Conservation (phyloP, 352 stramenopile species). For the Phytophthora pisi region DNA sequence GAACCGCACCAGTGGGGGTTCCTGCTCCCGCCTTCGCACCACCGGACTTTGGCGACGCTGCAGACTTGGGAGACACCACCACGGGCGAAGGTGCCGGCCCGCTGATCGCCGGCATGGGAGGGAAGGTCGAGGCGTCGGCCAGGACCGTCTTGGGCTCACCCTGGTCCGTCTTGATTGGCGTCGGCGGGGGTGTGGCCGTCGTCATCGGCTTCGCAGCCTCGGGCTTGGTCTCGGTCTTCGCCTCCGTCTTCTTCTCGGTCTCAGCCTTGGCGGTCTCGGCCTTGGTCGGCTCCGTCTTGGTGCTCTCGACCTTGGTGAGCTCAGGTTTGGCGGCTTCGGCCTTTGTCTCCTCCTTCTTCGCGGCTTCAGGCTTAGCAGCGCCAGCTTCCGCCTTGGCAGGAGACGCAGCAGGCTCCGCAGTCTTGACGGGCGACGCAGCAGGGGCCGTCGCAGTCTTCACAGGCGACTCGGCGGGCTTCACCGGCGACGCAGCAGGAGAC, state of each 20-base stretch:
- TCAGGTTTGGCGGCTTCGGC: slow-evolving; percentile 2
- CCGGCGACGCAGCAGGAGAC: slow-evolving; percentile 10
- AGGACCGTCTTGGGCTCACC: slow-evolving; percentile 27
- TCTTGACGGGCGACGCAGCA: slow-evolving; percentile 7
- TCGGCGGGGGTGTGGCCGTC: background rate
- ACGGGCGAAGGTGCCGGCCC: slow-evolving; percentile 24
- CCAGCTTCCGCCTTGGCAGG: background rate
- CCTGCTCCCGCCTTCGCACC: background rate
- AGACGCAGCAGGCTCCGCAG: slow-evolving; percentile 3
- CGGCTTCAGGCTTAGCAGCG: background rate
- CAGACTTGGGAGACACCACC: slow-evolving; percentile 20
- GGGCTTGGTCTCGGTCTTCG: background rate
- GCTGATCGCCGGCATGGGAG: slow-evolving; percentile 24
- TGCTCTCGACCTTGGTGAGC: background rate
- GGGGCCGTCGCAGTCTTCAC: slow-evolving; percentile 1
- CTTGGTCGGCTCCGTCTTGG: slow-evolving; percentile 1
- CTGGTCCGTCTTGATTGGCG: slow-evolving; percentile 6
- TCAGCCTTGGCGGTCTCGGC: background rate
- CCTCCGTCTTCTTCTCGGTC: background rate
- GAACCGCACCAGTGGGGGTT: slow-evolving; percentile 4
- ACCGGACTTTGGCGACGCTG: slow-evolving; percentile 11
- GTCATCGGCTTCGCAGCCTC: slow-evolving; percentile 1
- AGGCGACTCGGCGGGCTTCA: slow-evolving; percentile 9
- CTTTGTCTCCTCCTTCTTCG: slow-evolving; percentile 2
- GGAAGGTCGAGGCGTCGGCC: slow-evolving; percentile 31